These are phyloP conservation scores for Voacanga thouarsii DNA, from an alignment of 257 asterid genomes.

Conservation along the genomic window DNA sequence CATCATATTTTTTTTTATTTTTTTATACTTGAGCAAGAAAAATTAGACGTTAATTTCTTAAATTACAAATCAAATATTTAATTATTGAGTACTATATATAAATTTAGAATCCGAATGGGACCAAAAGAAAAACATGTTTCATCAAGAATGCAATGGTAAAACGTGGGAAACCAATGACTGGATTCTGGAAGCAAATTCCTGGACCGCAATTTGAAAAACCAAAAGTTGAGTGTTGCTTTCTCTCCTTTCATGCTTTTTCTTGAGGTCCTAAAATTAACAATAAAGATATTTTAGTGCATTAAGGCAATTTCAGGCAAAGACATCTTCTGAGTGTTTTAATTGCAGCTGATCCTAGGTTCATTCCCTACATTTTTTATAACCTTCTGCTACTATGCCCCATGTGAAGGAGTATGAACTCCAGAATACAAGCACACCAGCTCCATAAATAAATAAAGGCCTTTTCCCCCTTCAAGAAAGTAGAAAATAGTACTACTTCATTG, in stretches of 20 bases:
- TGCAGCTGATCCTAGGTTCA: slow-evolving; percentile 26
- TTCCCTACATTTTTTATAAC: slow-evolving; percentile 7
- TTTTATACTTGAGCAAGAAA: no score
- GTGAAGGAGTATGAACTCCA: slow-evolving; percentile 1
- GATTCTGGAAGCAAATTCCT: no score
- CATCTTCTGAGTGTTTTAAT: slow-evolving; percentile 1
- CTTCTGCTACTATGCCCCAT: background rate
- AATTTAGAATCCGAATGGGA: no score
- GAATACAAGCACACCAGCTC: background rate
- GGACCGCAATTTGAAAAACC: no score
- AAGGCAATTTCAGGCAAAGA: background rate
- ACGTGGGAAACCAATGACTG: no score
- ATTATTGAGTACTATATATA: no score
- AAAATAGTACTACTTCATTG: background rate
- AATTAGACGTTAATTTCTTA: no score
- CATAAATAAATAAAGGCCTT: background rate
- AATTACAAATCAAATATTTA: no score
- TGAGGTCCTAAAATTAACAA: background rate
- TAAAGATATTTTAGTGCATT: background rate
- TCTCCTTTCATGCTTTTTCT: background rate
- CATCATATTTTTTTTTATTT: no score
- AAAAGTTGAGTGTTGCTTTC: no score
- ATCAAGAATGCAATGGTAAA: no score
- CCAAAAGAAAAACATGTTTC: no score
- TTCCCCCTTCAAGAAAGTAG: background rate